Percentiles rank a stretch among this genome's conserved stretches.
Conservation (phyloP, 2,329 filamentous ascomycete species). For the Xylaria sp. region DNA sequence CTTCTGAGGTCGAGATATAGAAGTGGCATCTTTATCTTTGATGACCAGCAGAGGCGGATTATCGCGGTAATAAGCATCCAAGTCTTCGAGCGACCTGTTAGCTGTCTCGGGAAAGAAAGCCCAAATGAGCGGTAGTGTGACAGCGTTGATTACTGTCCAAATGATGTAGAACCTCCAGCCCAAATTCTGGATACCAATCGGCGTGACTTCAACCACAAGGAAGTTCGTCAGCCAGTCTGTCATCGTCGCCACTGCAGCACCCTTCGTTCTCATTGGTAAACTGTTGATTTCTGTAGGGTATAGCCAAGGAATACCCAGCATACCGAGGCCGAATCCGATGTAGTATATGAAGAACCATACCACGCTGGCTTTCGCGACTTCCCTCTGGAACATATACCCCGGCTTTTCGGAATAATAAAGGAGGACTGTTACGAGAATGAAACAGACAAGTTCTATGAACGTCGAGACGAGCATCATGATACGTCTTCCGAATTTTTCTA, state of each 20-base stretch:
- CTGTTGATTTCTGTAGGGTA: conserved; percentile 56
- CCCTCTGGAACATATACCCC: conserved; percentile 35
- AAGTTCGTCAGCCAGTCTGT: conserved; percentile 53
- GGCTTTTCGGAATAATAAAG: conserved; percentile 43
- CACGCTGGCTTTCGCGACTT: conserved; percentile 46
- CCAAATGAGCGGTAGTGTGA: conserved; percentile 57
- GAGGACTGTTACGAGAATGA: conserved; percentile 47
- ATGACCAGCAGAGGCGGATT: conserved; percentile 44
- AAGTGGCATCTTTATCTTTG: conserved; percentile 42
- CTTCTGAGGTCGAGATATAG: conserved; percentile 36
- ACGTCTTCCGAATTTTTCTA: conserved; percentile 47
- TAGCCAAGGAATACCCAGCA: conserved; percentile 55
- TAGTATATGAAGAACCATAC: conserved; percentile 51
- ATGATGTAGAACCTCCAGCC: conserved; percentile 63
- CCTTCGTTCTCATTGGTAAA: conserved; percentile 54
- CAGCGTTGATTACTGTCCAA: conserved; percentile 58
- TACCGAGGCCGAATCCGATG: conserved; percentile 49
- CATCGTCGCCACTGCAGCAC: conserved; percentile 52
- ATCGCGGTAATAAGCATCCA: conserved; percentile 46
- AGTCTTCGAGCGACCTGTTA: conserved; percentile 43
- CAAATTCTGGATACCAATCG: conserved; percentile 53
- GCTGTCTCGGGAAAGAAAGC: conserved; percentile 59
- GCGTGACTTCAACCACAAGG: conserved; percentile 49
- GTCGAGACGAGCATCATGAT: conserved; percentile 50
- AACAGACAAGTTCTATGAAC: conserved; percentile 44